A percentile compares a stretch with the other conserved stretches of the same genome.
Evolutionary conservation across 2,329 filamentous ascomycete species (phyloP).

Genomic region (Aspergillus cejpii): DNA sequence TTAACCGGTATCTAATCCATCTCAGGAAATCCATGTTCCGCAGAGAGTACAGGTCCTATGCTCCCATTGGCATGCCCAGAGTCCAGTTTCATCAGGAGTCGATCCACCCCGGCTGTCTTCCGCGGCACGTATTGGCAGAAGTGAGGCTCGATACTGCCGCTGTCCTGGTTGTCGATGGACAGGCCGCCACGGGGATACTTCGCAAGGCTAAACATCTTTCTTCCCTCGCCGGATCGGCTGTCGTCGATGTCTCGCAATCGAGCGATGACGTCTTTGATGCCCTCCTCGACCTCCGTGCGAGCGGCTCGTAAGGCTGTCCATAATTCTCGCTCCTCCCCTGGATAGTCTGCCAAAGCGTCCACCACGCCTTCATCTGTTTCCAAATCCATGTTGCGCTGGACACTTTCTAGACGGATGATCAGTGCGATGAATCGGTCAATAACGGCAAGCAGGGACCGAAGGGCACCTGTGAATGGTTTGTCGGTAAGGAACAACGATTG

Average conservation of each 20-base stretch:
- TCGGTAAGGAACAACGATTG: conserved; percentile 42
- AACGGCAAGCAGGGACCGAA: conserved; percentile 41
- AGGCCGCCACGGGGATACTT: conserved; percentile 26
- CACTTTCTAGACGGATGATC: conserved; percentile 64
- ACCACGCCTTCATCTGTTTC: conserved; percentile 77
- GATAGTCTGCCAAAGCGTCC: conserved; percentile 64
- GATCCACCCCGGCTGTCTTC: conserved; percentile 71
- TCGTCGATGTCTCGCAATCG: conserved; percentile 56
- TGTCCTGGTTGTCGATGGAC: conserved; percentile 24
- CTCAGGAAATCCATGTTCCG: not conserved
- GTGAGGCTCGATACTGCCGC: conserved; percentile 7
- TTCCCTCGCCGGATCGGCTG: conserved; percentile 40
- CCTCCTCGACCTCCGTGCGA: conserved; percentile 58
- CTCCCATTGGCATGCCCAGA: conserved; percentile 36
- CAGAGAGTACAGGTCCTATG: conserved; percentile 5
- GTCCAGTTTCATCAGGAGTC: conserved; percentile 86
- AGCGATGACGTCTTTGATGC: conserved; percentile 57
- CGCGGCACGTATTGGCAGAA: conserved; percentile 56
- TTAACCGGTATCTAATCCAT: conserved; percentile 6
- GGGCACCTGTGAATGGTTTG: conserved; percentile 33
- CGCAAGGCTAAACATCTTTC: conserved; percentile 30
- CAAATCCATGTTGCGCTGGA: conserved; percentile 72
- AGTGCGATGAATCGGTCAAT: conserved; percentile 78
- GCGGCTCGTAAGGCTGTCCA: conserved; percentile 58
- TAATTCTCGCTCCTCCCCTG: conserved; percentile 64